These are phyloP conservation scores for Dryadomyces sulphureus DNA, from an alignment of 2,329 filamentous ascomycete species.

Conservation along the genomic window DNA sequence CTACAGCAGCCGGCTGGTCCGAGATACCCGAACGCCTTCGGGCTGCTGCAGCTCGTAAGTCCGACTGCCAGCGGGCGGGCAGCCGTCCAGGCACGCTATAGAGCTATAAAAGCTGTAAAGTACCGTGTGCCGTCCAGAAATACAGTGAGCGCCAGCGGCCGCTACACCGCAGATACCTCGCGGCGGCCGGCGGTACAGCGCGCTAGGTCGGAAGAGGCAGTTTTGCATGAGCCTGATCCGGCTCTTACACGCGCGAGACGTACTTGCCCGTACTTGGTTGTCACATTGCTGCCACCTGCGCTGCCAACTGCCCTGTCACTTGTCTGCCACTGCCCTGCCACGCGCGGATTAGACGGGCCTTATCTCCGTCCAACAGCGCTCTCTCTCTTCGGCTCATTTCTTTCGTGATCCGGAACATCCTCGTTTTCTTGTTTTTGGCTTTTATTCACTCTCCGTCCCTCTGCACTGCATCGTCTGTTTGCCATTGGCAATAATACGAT, in stretches of 20 bases:
- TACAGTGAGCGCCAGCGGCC: neutral
- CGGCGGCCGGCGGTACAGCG: neutral
- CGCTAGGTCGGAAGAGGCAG: neutral
- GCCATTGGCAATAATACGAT: no score
- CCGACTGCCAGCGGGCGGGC: no score
- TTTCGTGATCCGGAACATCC: neutral
- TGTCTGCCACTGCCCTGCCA: neutral
- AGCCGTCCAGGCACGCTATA: no score
- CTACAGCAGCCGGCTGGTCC: no score
- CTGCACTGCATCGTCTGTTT: neutral
- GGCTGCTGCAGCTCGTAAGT: no score
- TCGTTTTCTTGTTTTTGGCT: neutral
- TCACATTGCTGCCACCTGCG: neutral
- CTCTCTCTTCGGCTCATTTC: neutral
- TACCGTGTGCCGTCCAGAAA: no score
- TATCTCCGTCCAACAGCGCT: neutral
- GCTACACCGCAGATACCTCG: neutral
- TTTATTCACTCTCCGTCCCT: neutral
- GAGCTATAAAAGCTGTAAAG: no score
- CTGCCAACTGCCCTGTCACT: neutral
- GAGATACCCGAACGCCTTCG: no score
- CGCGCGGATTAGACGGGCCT: neutral
- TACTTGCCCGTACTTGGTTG: neutral
- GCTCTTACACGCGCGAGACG: neutral
- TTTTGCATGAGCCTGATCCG: neutral